A percentile compares a stretch with the other conserved stretches of the same genome.
These are phyloP conservation scores for Geranium brycei DNA, from an alignment of 345 rosid species.

Conservation along the genomic window DNA sequence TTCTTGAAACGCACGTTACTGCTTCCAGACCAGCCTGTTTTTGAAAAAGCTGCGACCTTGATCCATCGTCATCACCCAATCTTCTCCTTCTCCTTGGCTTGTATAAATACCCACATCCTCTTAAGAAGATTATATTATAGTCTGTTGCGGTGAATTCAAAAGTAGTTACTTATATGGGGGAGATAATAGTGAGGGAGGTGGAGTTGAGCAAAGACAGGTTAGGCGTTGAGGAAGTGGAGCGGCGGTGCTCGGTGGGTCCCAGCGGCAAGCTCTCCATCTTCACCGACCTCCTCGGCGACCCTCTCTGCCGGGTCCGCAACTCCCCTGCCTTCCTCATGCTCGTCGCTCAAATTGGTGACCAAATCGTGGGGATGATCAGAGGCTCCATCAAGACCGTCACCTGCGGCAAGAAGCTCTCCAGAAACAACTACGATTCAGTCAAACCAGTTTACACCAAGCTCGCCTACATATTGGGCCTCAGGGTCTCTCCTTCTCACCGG, in stretches of 20 bases:
- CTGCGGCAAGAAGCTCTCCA: constrained; percentile 44
- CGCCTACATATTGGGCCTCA: constrained; percentile 82
- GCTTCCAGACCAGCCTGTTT: too few species aligned
- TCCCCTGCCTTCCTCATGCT: constrained; percentile 95
- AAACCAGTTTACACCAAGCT: constrained; percentile 57
- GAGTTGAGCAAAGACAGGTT: constrained; percentile 42
- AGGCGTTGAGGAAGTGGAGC: constrained; percentile 64
- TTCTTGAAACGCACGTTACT: too few species aligned
- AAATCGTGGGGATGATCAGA: constrained; percentile 80
- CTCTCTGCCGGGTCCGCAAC: constrained; percentile 94
- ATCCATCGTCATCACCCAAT: too few species aligned
- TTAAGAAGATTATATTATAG: too few species aligned
- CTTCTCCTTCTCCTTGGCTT: too few species aligned
- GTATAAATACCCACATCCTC: too few species aligned
- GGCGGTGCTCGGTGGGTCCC: constrained; percentile 82
- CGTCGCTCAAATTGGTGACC: constrained; percentile 26
- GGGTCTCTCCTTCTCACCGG: constrained; percentile 88
- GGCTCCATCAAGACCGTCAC: constrained; percentile 92
- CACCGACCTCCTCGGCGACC: constrained; percentile 98
- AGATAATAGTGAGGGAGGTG: constrained; percentile 54
- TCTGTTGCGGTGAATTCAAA: too few species aligned
- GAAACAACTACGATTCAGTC: constrained; percentile 6
- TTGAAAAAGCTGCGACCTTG: too few species aligned
- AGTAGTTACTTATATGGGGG: not conserved
- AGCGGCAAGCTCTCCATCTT: constrained; percentile 59